These are phyloP conservation scores for Penicillium goetzii DNA, from an alignment of 495 filamentous ascomycete species.

Conservation along the genomic window DNA sequence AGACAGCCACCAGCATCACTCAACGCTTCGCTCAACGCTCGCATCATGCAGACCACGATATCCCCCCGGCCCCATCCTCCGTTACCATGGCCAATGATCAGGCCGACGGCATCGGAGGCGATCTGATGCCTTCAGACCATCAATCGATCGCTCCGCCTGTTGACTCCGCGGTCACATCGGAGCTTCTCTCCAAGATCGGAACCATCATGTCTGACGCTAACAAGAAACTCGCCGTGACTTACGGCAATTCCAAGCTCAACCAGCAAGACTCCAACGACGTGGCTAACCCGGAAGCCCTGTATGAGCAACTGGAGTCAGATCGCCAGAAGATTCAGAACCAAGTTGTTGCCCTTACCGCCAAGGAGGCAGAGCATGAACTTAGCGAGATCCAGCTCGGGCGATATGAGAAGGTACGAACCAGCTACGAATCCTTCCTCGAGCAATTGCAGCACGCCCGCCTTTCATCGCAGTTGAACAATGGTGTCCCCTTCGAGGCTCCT, in stretches of 20 bases:
- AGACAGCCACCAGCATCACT: slow-evolving; percentile 77
- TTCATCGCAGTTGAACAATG: slow-evolving; percentile 27
- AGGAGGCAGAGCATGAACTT: slow-evolving; percentile 38
- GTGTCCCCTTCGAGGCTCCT: slow-evolving; percentile 19
- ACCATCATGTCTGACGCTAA: slow-evolving; percentile 51
- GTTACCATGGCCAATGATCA: slow-evolving; percentile 52
- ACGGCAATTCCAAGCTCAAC: slow-evolving; percentile 43
- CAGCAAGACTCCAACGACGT: slow-evolving; percentile 46
- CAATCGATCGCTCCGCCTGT: slow-evolving; percentile 27
- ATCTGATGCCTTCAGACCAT: slow-evolving; percentile 30
- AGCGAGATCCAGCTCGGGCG: slow-evolving; percentile 36
- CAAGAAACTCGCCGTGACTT: slow-evolving; percentile 46
- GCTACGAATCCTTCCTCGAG: slow-evolving; percentile 51
- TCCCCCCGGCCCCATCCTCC: slow-evolving; percentile 47
- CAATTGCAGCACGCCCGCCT: slow-evolving; percentile 41
- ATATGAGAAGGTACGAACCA: slow-evolving; percentile 41
- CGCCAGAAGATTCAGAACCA: slow-evolving; percentile 48
- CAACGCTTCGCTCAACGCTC: slow-evolving; percentile 51
- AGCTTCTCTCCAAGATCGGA: slow-evolving; percentile 47
- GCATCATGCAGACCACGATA: slow-evolving; percentile 38
- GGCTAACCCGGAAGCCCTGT: slow-evolving; percentile 48
- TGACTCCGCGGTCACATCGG: slow-evolving; percentile 38
- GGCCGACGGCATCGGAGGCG: slow-evolving; percentile 35
- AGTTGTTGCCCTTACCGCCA: slow-evolving; percentile 32
- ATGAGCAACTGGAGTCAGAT: slow-evolving; percentile 50